phyloP scores from a whole-genome alignment of 2,329 filamentous ascomycete species.

The Phaeosphaeria sp. region DNA sequence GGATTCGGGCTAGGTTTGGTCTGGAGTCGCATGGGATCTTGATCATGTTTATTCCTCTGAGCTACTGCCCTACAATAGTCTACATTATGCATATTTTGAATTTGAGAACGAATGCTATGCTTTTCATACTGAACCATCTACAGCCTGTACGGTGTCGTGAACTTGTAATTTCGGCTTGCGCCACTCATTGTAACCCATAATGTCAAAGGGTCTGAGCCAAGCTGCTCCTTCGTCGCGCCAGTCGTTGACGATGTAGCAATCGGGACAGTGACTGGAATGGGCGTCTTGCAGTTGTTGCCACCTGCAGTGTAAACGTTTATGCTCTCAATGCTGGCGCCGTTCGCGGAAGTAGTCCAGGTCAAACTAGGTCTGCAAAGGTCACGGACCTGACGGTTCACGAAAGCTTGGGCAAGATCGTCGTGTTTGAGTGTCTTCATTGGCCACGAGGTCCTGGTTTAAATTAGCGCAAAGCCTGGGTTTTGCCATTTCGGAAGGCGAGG shows the following conservation, averaged over 20 bases:
- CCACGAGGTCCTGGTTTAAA: conserved; percentile 50
- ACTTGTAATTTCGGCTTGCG: conserved; percentile 41
- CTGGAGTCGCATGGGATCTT: not conserved
- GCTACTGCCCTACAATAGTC: not conserved
- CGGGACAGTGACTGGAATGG: conserved; percentile 64
- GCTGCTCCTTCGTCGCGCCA: conserved; percentile 57
- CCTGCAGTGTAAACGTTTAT: conserved; percentile 57
- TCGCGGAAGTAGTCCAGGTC: conserved; percentile 52
- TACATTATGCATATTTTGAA: conserved; percentile 13
- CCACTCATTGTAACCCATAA: conserved; percentile 50
- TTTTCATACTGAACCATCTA: conserved; percentile 15
- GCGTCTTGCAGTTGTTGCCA: conserved; percentile 58
- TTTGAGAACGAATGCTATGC: conserved; percentile 1
- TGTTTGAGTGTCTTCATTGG: conserved; percentile 63
- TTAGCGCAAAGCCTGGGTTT: conserved; percentile 6
- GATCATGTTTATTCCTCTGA: not conserved
- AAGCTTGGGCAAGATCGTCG: conserved; percentile 59
- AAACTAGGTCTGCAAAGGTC: conserved; percentile 61
- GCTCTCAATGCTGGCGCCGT: conserved; percentile 55
- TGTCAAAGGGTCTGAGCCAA: conserved; percentile 56
- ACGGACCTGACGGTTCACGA: conserved; percentile 61
- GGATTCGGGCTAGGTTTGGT: not conserved
- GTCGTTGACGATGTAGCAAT: conserved; percentile 51
- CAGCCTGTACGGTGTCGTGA: conserved; percentile 34
- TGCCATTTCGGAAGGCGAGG: not conserved